A percentile compares a stretch with the other conserved stretches of the same genome.
Conservation (phyloP, 1,284 basidiomycete species). For the Ustilago nuda region DNA sequence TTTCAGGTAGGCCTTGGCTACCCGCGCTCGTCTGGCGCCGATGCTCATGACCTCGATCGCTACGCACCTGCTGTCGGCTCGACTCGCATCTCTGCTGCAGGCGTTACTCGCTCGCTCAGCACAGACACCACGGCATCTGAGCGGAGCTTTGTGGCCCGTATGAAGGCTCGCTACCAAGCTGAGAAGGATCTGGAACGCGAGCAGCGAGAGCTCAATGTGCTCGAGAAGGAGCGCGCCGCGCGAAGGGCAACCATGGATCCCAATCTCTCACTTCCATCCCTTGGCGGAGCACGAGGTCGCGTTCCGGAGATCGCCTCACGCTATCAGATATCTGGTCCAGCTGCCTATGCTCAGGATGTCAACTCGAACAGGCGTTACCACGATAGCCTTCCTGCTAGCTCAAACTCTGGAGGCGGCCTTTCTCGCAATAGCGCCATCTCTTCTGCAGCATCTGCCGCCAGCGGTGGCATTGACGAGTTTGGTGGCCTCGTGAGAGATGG, state of each 20-base stretch:
- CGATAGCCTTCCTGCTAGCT: slow-evolving; percentile 36
- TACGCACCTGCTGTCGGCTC: slow-evolving; percentile 57
- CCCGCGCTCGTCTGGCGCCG: slow-evolving; percentile 18
- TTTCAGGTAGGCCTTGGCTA: slow-evolving; percentile 35
- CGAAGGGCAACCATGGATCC: slow-evolving; percentile 45
- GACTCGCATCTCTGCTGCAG: slow-evolving; percentile 45
- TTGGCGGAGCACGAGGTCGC: slow-evolving; percentile 25
- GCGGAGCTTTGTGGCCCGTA: slow-evolving; percentile 64
- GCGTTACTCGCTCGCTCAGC: slow-evolving; percentile 57
- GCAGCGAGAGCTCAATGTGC: slow-evolving; percentile 43
- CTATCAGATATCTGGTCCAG: slow-evolving; percentile 25
- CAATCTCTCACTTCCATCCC: slow-evolving; percentile 21
- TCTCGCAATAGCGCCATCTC: slow-evolving; percentile 24
- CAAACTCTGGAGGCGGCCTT: slow-evolving; percentile 8
- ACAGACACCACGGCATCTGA: slow-evolving; percentile 62
- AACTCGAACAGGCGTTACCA: slow-evolving; percentile 23
- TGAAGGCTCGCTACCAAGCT: slow-evolving; percentile 64
- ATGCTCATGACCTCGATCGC: slow-evolving; percentile 38
- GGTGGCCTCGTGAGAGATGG: slow-evolving; percentile 19
- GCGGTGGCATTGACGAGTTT: slow-evolving; percentile 28
- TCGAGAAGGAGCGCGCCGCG: slow-evolving; percentile 42
- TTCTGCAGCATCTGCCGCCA: slow-evolving; percentile 16
- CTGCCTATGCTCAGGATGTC: slow-evolving; percentile 23
- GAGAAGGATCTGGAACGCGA: slow-evolving; percentile 56
- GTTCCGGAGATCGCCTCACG: slow-evolving; percentile 57